Conservation (phyloP, 164 flowering plant species). For the Nelumbo lutea region DNA sequence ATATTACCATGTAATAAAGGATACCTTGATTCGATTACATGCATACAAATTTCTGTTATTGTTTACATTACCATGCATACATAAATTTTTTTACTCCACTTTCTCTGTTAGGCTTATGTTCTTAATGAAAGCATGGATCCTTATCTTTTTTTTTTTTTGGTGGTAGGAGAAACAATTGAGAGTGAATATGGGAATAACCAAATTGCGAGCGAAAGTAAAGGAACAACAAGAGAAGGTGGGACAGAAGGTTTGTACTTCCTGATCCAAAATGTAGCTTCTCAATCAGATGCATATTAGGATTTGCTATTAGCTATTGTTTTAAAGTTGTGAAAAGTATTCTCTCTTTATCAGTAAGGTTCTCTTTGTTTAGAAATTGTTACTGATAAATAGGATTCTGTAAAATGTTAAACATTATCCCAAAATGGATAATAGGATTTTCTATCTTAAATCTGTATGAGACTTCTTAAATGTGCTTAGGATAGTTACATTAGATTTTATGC, state of each 20-base stretch:
- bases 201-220: not conserved
- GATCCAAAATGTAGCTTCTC: not conserved
- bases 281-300: not conserved
- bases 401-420: not conserved
- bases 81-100: not conserved
- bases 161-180: not conserved
- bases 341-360: no score
- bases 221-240: no score
- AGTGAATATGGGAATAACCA: constrained; percentile 19
- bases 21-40: no score
- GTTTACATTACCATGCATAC: not conserved
- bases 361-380: not conserved
- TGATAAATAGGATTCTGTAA: not conserved
- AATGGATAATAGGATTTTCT: no score
- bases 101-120: no score
- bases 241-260: not conserved
- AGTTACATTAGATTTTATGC: no score
- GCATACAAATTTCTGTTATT: no score
- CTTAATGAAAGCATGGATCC: no score
- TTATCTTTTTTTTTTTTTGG: not conserved
- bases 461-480: no score
- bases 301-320: not conserved
- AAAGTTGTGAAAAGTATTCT: no score
- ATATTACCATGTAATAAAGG: not conserved
- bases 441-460: no score